Base-by-base conservation (phyloP, 345 rosid species). In the Linum trigynum region DNA sequence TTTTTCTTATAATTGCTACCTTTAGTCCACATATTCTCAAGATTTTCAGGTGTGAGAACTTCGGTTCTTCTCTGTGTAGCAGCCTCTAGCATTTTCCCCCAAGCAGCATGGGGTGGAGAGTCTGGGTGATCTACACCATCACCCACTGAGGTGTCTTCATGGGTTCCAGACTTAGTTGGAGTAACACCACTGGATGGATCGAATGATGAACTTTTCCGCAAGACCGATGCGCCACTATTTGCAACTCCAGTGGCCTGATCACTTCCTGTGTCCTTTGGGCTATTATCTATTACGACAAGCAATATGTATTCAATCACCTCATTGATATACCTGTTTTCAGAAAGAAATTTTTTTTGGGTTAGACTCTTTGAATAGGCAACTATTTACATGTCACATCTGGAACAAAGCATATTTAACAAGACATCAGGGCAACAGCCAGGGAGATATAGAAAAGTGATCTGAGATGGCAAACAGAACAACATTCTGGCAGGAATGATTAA, bases 11-110 rank as follows among this genome's bases (percentile, higher is more conserved):
- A 89, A 72, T 89, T 82, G 74, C 91, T 87, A 80, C 99, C 99
- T 82, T 84, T 91, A 1, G 97, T 81, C 98, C 99, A 95, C 98
- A 95, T 80, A 73, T 89, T 91, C 70, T 95, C 99, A 67, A 95
- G 96, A 83, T 95, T 95, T 79, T 95, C 98, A 65, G 99, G 99
- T 32, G 83, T 67, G 69, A 95, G 98, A 86, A 95, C 79, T 86
- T 95, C 96, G 17, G 95, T 80, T 86, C 97, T 87, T 74, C 95
- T 89, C 74, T 91, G 91, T 38, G 94, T 87, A 7, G 91, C 95
- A 1, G 83, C 94, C 81, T 91, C 95, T 62, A 89, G 82, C 72
- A 69, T 62, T 69, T 83, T 81, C 66, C 94, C 96, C 98, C 98
- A 95, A 68, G 84, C 95, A 67, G 83, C 82, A 63, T 79, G 76